Evolutionary conservation across 2,329 filamentous ascomycete genomes (phyloP).

Genomic region (Aquanectria penicillioides): DNA sequence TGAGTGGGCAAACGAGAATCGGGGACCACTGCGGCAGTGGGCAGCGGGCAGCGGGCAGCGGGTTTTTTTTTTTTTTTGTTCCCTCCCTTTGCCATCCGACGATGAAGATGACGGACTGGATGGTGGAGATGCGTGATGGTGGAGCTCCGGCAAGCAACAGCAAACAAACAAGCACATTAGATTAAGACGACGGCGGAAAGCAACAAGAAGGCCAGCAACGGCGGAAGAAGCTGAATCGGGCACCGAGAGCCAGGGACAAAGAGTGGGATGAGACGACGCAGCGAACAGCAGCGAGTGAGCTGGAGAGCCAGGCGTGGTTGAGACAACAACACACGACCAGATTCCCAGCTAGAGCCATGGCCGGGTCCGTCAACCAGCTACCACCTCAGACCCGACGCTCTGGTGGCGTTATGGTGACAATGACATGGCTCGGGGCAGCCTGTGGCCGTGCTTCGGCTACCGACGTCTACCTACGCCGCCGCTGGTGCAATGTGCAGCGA

Average conservation of each 20-base stretch:
- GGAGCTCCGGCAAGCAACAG: not conserved
- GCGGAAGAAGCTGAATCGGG: not conserved
- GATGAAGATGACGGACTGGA: constrained; percentile 8
- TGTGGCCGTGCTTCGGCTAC: constrained; percentile 5
- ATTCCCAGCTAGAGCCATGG: not conserved
- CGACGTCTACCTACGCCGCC: too few species aligned
- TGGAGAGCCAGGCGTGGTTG: not conserved
- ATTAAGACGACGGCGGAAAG: not conserved
- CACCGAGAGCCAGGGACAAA: not conserved
- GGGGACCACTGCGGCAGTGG: constrained; percentile 5
- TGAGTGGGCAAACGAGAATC: constrained; percentile 20
- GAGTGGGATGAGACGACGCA: not conserved
- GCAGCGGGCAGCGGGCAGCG: constrained; percentile 2
- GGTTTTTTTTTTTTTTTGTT: constrained; percentile 1
- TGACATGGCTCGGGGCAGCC: constrained; percentile 4
- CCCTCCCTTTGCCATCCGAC: not conserved
- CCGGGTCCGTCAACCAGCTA: not conserved
- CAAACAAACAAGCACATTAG: not conserved
- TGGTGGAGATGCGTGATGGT: constrained; percentile 14
- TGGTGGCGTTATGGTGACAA: not conserved
- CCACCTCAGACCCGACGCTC: not conserved
- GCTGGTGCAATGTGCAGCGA: too few species aligned
- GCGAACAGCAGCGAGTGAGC: not conserved
- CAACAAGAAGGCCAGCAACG: constrained; percentile 4
- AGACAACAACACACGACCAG: constrained; percentile 7